Evolutionary conservation across 2,329 filamentous ascomycete genomes (phyloP).

Genomic region (Pseudogymnoascus sp.): DNA sequence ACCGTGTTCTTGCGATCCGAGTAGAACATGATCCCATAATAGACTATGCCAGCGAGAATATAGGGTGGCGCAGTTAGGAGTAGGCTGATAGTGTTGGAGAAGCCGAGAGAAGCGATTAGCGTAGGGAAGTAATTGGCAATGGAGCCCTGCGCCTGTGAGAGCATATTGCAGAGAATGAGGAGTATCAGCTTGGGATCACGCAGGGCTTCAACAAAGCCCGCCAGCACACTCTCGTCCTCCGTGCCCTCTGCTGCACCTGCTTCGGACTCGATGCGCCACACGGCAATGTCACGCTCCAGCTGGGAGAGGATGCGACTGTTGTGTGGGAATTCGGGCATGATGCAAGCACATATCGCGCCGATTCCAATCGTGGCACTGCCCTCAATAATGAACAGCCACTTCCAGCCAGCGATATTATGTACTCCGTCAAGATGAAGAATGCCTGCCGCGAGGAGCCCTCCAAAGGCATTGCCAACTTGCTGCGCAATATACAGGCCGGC

Average conservation of each 20-base stretch:
- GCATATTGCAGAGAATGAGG: conserved; percentile 32
- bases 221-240: conserved; percentile 26
- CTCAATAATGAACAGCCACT: conserved; percentile 43
- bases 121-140: conserved; percentile 32
- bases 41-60: conserved; percentile 32
- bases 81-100: conserved; percentile 32
- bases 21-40: conserved; percentile 29
- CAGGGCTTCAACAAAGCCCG: conserved; percentile 25
- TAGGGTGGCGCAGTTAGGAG: conserved; percentile 41
- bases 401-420: conserved; percentile 40
- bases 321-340: conserved; percentile 34
- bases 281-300: conserved; percentile 26
- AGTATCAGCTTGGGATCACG: conserved; percentile 32
- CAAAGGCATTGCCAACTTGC: conserved; percentile 37
- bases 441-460: conserved; percentile 40
- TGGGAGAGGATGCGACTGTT: conserved; percentile 30
- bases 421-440: conserved; percentile 40
- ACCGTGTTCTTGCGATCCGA: conserved; percentile 32
- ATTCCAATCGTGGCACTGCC: conserved; percentile 34
- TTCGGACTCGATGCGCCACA: conserved; percentile 30
- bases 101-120: conserved; percentile 28
- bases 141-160: conserved; percentile 32
- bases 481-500: conserved; percentile 31
- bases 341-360: conserved; percentile 25
- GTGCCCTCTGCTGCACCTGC: conserved; percentile 32